Evolutionary conservation across 1,284 basidiomycete genomes (phyloP).

Genomic region (Heliocybe sulcata): DNA sequence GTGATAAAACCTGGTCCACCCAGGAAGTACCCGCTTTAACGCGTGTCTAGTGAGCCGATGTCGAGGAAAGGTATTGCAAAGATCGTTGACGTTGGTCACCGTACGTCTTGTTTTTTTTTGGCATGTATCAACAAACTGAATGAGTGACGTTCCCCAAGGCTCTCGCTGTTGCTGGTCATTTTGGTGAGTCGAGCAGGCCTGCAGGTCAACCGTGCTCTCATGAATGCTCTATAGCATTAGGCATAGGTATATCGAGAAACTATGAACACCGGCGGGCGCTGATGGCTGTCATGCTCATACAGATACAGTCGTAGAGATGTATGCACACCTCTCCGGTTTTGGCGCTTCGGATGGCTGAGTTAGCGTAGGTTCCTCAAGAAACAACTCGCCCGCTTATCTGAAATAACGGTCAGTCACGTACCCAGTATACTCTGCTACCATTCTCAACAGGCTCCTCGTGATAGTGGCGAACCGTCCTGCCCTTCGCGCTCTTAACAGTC

Average conservation of each 20-base stretch:
- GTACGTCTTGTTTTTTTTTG: constrained; percentile 1
- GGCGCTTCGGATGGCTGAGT: background rate
- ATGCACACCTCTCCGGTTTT: background rate
- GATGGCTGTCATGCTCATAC: background rate
- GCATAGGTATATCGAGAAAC: background rate
- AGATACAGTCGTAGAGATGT: background rate
- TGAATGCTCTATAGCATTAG: background rate
- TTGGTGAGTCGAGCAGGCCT: constrained; percentile 7
- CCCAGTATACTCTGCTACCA: no score
- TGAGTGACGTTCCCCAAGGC: background rate
- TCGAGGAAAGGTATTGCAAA: constrained; percentile 4
- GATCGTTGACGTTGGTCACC: constrained; percentile 9
- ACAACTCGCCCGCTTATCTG: background rate
- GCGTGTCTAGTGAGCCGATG: background rate
- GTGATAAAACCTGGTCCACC: constrained; percentile 3
- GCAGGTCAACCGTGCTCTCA: background rate
- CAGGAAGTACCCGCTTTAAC: background rate
- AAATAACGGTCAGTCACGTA: background rate
- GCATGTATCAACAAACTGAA: no score
- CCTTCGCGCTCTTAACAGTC: constrained; percentile 13
- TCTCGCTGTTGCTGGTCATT: constrained; percentile 1
- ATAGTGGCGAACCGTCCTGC: constrained; percentile 6
- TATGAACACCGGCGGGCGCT: background rate
- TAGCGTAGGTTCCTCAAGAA: background rate
- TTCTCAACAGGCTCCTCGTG: background rate